Evolutionary conservation across 1,284 basidiomycete genomes (phyloP).

Genomic region (Singerocomus inundabilis): DNA sequence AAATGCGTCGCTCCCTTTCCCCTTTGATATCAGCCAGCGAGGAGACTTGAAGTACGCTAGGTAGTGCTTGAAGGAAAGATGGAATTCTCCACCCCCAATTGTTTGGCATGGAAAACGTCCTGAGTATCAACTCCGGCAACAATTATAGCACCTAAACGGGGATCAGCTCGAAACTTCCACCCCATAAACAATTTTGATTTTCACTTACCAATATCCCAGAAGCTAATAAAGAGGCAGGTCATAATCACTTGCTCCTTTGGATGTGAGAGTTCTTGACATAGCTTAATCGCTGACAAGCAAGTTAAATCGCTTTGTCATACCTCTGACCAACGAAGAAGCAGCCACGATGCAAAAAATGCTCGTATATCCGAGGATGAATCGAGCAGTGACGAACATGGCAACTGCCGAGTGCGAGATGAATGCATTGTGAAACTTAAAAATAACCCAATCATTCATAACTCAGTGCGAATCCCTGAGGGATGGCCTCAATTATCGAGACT

Average conservation of each 20-base stretch:
- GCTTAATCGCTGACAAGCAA: not conserved
- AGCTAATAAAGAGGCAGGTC: conserved; percentile 9
- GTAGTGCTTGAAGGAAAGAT: conserved; percentile 41
- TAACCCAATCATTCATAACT: conserved; percentile 12
- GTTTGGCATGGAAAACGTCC: conserved; percentile 40
- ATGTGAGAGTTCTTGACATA: conserved; percentile 21
- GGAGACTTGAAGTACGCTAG: not conserved
- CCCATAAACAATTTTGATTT: not conserved
- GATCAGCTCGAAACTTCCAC: not conserved
- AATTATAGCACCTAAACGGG: conserved; percentile 7
- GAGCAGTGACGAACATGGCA: conserved; percentile 18
- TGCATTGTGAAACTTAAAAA: no score
- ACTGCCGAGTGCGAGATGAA: conserved; percentile 5
- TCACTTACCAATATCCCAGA: conserved; percentile 11
- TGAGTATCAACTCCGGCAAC: conserved; percentile 2
- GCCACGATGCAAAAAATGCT: conserved; percentile 14
- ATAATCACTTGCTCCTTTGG: conserved; percentile 23
- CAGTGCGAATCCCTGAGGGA: conserved; percentile 19
- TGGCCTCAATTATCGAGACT: conserved; percentile 12
- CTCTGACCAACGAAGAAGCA: conserved; percentile 17
- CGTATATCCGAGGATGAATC: conserved; percentile 19
- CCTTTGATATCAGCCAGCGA: not conserved
- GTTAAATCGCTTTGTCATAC: not conserved
- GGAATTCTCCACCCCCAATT: no score
- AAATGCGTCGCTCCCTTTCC: not conserved